phyloP scores from a whole-genome alignment of 352 stramenopile genomes.

The Globisporangium parvum region DNA sequence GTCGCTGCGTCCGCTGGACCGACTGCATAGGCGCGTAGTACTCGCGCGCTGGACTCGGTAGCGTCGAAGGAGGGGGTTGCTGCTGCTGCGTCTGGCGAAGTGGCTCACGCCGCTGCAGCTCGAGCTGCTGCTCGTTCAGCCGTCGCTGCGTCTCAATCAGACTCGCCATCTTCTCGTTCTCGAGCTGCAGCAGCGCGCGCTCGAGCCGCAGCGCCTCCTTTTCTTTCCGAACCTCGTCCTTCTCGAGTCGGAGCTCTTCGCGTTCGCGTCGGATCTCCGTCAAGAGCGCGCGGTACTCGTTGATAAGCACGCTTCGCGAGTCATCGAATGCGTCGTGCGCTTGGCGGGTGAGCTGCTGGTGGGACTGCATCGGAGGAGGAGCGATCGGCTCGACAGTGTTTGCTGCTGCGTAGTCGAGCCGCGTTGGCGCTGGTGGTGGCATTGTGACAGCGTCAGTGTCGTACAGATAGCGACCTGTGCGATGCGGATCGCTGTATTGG shows the following conservation, averaged over 20 bases:
- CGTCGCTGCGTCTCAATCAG: conserved; percentile 55
- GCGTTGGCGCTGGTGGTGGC: conserved; percentile 21
- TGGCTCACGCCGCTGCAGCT: conserved; percentile 21
- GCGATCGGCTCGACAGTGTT: conserved; percentile 6
- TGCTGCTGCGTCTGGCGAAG: conserved; percentile 18
- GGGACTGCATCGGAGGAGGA: background rate
- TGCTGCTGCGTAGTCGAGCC: conserved; percentile 7
- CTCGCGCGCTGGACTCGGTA: background rate
- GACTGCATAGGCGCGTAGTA: conserved; percentile 2
- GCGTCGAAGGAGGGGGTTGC: background rate
- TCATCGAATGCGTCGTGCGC: conserved; percentile 7
- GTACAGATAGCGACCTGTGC: background rate
- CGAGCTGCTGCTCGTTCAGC: conserved; percentile 46
- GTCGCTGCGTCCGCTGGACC: conserved; percentile 4
- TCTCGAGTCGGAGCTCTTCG: conserved; percentile 63
- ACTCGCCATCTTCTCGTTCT: conserved; percentile 69
- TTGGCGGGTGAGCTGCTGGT: conserved; percentile 13
- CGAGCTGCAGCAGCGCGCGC: conserved; percentile 51
- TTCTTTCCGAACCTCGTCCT: conserved; percentile 56
- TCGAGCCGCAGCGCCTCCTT: conserved; percentile 75
- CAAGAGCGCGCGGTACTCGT: conserved; percentile 63
- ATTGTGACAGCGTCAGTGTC: background rate
- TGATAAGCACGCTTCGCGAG: conserved; percentile 24
- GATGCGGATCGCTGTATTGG: background rate
- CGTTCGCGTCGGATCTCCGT: conserved; percentile 65